phyloP scores from a whole-genome alignment of 345 rosid genomes.

The Adansonia digitata region DNA sequence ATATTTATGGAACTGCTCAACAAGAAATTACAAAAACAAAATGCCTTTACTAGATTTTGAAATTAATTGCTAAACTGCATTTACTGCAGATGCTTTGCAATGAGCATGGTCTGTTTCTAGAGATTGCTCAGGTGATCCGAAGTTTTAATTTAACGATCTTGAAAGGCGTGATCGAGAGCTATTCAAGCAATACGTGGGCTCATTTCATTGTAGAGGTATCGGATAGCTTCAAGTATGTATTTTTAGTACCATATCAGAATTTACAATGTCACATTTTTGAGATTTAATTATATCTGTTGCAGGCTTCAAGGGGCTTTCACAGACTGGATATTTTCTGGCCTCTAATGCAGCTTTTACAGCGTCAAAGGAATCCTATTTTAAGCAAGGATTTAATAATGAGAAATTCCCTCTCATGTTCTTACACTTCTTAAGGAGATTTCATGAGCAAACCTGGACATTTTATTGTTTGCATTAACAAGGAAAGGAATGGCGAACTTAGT shows the following conservation, averaged over 20 bases:
- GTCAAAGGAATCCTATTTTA: constrained; percentile 25
- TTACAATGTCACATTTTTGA: background rate
- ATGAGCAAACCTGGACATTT: too few relatives aligned
- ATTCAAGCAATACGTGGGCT: constrained; percentile 45
- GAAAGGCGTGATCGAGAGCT: constrained; percentile 41
- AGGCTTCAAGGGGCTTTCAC: constrained; percentile 54
- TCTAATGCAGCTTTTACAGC: constrained; percentile 53
- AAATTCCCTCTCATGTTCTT: background rate
- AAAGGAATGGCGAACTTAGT: too few relatives aligned
- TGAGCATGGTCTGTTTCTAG: constrained; percentile 44
- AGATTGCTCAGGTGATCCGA: constrained; percentile 52
- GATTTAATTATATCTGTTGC: constrained; percentile 7
- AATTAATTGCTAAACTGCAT: background rate
- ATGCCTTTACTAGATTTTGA: background rate
- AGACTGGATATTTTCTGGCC: constrained; percentile 71
- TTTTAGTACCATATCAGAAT: background rate
- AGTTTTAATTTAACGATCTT: constrained; percentile 39
- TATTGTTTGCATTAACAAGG: too few relatives aligned
- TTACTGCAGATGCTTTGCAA: constrained; percentile 52
- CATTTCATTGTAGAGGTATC: constrained; percentile 58
- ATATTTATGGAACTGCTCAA: background rate
- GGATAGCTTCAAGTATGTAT: background rate
- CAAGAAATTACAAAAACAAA: background rate
- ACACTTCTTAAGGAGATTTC: too few relatives aligned
- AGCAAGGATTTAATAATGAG: constrained; percentile 22